Conservation (phyloP, 2,329 filamentous ascomycete genomes). For the Taxawa tesnikishii region DNA sequence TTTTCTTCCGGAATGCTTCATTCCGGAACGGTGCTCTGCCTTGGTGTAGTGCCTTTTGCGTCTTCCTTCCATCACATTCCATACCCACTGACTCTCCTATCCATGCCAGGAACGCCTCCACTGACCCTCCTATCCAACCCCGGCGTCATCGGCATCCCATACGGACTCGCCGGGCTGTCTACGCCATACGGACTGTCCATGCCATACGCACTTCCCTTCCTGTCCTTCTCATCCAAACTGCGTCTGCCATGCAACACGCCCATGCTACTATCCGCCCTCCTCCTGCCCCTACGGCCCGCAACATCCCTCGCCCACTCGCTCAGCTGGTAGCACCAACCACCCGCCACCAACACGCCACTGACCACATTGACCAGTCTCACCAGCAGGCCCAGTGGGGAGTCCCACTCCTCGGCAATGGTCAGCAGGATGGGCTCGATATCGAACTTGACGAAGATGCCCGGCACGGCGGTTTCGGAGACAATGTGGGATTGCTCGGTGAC, state of each 20-base stretch:
- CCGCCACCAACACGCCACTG: conserved; percentile 80
- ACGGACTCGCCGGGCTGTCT: too few species aligned
- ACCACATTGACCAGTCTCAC: conserved; percentile 84
- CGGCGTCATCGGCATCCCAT: too few species aligned
- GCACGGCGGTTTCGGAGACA: conserved; percentile 58
- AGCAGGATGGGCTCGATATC: conserved; percentile 94
- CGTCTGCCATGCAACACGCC: conserved; percentile 36
- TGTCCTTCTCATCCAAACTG: conserved; percentile 11
- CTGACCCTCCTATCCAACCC: too few species aligned
- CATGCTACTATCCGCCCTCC: conserved; percentile 27
- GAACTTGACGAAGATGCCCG: conserved; percentile 96
- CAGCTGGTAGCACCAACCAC: conserved; percentile 85
- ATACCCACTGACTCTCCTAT: too few species aligned
- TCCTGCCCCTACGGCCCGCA: conserved; percentile 27
- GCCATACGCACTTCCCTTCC: too few species aligned
- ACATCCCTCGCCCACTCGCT: conserved; percentile 57
- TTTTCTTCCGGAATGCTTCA: too few species aligned
- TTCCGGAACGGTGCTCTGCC: too few species aligned
- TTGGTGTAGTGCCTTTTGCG: too few species aligned
- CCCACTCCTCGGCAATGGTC: conserved; percentile 70
- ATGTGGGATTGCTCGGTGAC: conserved; percentile 76
- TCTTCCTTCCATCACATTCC: too few species aligned
- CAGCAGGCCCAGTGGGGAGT: conserved; percentile 59
- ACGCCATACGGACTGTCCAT: too few species aligned
- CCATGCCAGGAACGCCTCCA: too few species aligned